Base-by-base conservation (phyloP, 2,329 filamentous ascomycete species). In the Geosmithia putterillii region DNA sequence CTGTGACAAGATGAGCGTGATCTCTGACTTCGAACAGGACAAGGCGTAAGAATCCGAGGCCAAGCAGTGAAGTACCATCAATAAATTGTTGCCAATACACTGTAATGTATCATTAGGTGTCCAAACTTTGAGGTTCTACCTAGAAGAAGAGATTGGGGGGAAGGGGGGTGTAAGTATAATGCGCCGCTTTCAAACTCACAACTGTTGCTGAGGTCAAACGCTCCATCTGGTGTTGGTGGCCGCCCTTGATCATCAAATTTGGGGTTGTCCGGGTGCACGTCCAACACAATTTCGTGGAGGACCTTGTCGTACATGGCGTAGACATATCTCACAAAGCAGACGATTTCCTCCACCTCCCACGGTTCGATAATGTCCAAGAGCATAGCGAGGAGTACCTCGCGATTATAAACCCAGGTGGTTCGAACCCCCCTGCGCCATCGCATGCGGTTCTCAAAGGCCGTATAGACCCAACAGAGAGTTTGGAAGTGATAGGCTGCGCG, bases 401-500 rank as follows among this genome's bases (percentile, higher is more conserved):
- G 34, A 7, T 5, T 36, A 14, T 36, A n/a, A n/a, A n/a, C n/a
- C n/a, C n/a, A n/a, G 6, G 14, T 18, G 15, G 5, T 36, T 18
- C 17, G 34, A 36, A 5, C 34, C 14, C 7, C 6, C 14, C 12
- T 21, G 38, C 12, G 6, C 8, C 14, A 17, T 22, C 19, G 12
- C n/a, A n/a, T 19, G 15, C 35, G 35, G 15, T 19, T n/a, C 6
- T 15, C 15, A 7, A 7, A 7, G 35, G 15, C 35, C 6, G 35
- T 37, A 37, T 37, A 37, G 35, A 17, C 35, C 7, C 23, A 7
- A 15, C 41, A 36, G n/a, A 42, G 20, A 15, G 36, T 8, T 15
- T 42, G 32, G 41, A 42, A 42, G 41, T 19, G 41, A 28, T 42
- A 42, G 10, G 37, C 20, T 9, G 41, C 28, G n/a, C 41, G 28